These are phyloP conservation scores for Isoetes engelmannii DNA, from an alignment of 83 land plant species.

Conservation along the genomic window DNA sequence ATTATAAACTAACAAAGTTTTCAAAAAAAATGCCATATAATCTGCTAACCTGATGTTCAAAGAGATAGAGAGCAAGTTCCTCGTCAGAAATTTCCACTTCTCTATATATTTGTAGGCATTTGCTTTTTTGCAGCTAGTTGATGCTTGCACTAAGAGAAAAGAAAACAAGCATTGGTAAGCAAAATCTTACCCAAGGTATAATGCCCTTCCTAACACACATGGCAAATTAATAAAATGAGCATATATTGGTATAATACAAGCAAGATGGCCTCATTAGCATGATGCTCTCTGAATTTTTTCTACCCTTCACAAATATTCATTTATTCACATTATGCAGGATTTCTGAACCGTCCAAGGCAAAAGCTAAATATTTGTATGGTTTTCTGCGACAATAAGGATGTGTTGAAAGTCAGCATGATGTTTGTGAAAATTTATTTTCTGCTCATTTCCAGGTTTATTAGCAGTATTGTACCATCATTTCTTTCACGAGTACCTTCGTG, in stretches of 20 bases:
- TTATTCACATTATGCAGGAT: too few relatives aligned
- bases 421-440: neutral
- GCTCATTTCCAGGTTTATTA: neutral
- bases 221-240: neutral
- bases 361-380: too few relatives aligned
- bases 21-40: neutral
- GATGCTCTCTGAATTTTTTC: neutral
- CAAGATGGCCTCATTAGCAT: neutral
- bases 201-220: too few relatives aligned
- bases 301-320: neutral
- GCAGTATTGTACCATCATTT: neutral
- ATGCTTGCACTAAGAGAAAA: constrained; percentile 70
- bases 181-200: neutral
- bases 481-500: neutral
- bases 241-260: neutral
- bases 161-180: constrained; percentile 2
- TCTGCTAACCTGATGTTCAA: constrained; percentile 21
- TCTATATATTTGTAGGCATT: constrained; percentile 31
- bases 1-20: too few relatives aligned
- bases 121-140: constrained; percentile 84
- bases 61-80: neutral
- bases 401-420: too few relatives aligned
- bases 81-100: too few relatives aligned
- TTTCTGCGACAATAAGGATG: too few relatives aligned
- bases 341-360: too few relatives aligned